Base-by-base conservation (phyloP, 495 filamentous ascomycete species). In the Aspergillus conjunctus region DNA sequence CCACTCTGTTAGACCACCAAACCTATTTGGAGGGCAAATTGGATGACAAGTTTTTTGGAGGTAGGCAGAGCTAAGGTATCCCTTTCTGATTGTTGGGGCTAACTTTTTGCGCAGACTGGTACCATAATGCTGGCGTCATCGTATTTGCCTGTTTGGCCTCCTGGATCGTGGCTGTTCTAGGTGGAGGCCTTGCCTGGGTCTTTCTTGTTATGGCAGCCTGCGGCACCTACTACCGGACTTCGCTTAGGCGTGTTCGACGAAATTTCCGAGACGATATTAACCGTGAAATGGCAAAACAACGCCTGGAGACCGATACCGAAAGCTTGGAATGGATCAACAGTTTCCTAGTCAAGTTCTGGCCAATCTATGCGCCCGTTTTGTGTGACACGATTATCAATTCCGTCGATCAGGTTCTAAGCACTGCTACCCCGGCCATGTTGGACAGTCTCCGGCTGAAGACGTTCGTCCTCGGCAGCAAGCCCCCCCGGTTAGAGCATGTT, bases 311-410 rank as follows among this genome's bases (percentile, higher is more conserved):
- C 9, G 95, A 99, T 68, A 88, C 85, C 26, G 94, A 99, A 75
- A 93, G 88, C 66, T 75, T 99, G 39, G 94, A 99, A 71, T 99
- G 94, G 94, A 97, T 99, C 66, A 99, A 99, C 80, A 95, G 92
- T 72, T 98, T 98, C 77, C 64, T 98, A 63, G 87, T 94, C 72
- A 99, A 98, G 72, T 98, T 99, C 77, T 99, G 94, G 94, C 94
- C 94, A 20, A 99, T 99, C 66, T 98, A 94, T 71, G 90, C 91
- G 46, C 94, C 94, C 1, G 91, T 97, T 21, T 85, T 99, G 11
- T 92, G 92, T 49, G 85, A 93, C 55, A 94, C 91, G 12, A 87
- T 99, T 65, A 92, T 97, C 77, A 88, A 83, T 70, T 91, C 91
- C 0, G 94, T 97, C 52, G 94, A 99, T 67, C 92, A 97, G 76